phyloP scores from a whole-genome alignment of 345 rosid genomes.

The Geranium rotundifolium region DNA sequence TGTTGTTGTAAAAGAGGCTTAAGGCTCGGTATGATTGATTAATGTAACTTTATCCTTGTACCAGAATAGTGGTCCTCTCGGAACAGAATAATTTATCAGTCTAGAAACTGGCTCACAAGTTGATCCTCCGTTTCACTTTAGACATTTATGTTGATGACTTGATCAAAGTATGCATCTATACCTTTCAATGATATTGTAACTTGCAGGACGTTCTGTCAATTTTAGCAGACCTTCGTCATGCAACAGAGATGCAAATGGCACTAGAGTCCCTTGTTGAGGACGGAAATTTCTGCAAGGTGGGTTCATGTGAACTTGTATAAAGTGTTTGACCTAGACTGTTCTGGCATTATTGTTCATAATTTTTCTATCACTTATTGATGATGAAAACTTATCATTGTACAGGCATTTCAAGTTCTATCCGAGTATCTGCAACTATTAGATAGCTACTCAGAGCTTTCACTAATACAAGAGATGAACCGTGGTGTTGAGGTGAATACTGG shows the following conservation, averaged over 20 bases:
- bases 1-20: background rate
- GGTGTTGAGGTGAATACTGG: constrained; percentile 75
- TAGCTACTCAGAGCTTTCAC: constrained; percentile 76
- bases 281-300: constrained; percentile 90
- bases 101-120: background rate
- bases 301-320: background rate
- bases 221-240: constrained; percentile 64
- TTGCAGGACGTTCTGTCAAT: constrained; percentile 82
- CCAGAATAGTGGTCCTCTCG: background rate
- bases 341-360: background rate
- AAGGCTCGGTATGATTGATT: background rate
- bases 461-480: constrained; percentile 84
- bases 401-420: constrained; percentile 98
- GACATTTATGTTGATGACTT: background rate
- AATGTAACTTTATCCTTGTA: background rate
- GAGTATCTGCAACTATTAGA: constrained; percentile 93
- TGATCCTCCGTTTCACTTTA: background rate
- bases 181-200: constrained; percentile 4
- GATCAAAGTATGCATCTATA: background rate
- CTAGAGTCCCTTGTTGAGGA: constrained; percentile 89
- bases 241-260: constrained; percentile 60
- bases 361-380: background rate
- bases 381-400: constrained; percentile 10
- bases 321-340: constrained; percentile 1
- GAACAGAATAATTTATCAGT: background rate